Base-by-base conservation (phyloP, 148 eudicot species). In the Rhododendron vialii region DNA sequence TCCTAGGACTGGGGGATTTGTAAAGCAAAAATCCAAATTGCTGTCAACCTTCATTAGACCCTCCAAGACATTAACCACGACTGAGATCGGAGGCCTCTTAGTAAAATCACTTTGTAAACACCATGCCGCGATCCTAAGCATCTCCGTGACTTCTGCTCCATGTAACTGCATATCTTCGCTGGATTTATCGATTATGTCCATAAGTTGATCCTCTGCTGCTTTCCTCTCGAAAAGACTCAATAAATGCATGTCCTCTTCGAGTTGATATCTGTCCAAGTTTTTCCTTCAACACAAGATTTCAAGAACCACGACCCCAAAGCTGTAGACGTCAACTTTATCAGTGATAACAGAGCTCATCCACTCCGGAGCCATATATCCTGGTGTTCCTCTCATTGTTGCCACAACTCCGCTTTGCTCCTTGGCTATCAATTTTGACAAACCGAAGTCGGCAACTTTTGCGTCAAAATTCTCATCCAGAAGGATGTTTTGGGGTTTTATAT, bases 21-120 rank as follows among this genome's bases (percentile, higher is more conserved):
- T n/a, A 36, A 80, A 45, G 47, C 20, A 13, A 24, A 45, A 80
- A 24, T 48, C 82, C 61, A 80, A 80, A 41, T 80, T 28, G 55
- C 13, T n/a, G 28, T 45, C 82, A 48, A 80, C 55, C 15, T 80
- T 3, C 43, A 76, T 41, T 15, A 76, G 20, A 20, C 80, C 80
- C 80, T 80, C 55, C 57, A 80, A 48, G 33, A 80, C 61, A 61
- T 48, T 22, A 80, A 80, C 82, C 82, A 80, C 82, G 30, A 43
- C 59, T 48, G 82, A 43, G 55, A 80, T 80, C 3, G 82, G 48
- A 80, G 82, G 82, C 82, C 82, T 80, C 45, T 48, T 80, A 7
- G 53, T 18, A 41, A 43, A 80, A 11, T 80, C 82, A 41, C 33
- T 43, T 22, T 80, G 82, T 48, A 80, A 20, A 45, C 82, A 80